Evolutionary conservation across 148 eudicot species (phyloP), one percentile per base, ranked within the genome.

Genomic region (Dysphania ambrosioides): DNA sequence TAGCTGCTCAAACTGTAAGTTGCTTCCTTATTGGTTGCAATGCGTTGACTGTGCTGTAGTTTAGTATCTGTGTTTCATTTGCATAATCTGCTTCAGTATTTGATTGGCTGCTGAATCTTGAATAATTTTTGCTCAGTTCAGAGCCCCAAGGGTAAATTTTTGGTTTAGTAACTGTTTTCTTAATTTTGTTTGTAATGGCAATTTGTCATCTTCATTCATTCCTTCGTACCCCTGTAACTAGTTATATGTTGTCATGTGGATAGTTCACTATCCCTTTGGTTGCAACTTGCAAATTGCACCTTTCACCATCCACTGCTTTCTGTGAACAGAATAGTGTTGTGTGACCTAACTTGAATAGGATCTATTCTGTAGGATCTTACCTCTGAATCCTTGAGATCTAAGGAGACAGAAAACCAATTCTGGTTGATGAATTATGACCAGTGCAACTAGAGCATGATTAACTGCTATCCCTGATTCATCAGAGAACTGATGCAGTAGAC

Each of bases 1-100:
- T 95, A 84, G 99, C 99, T 66, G 90, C 97, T 71, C 97, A 92
- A 87, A 95, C 94, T 63, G 98, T 95, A 79, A 90, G 96, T 80
- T 57, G 19, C 38, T 27, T 23, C 44, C 56, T 12, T 11, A 29
- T 32, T 31, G 15, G 21, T 23, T 23, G 49, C 13, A 11, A 49
- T 61, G 4, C n/a, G 34, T 18, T 47, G 53, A 13, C 36, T 40
- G 41, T 78, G 49, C 29, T 49, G 57, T 23, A 23, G 41, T 26
- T 60, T 26, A 13, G 70, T 64, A 12, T 34, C 8, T 38, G 27
- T 58, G 16, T 29, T 38, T 24, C 55, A 26, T 19, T 13, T 19
- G 0, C 51, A 19, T 26, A n/a, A 8, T 38, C 65, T 53, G 61
- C 73, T 21, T 12, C 31, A 70, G 73, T 42, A 69, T 44, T 29